These are phyloP conservation scores for Amphicarpaea edgeworthii DNA, from an alignment of 306 rosid genomes.

Conservation along the genomic window DNA sequence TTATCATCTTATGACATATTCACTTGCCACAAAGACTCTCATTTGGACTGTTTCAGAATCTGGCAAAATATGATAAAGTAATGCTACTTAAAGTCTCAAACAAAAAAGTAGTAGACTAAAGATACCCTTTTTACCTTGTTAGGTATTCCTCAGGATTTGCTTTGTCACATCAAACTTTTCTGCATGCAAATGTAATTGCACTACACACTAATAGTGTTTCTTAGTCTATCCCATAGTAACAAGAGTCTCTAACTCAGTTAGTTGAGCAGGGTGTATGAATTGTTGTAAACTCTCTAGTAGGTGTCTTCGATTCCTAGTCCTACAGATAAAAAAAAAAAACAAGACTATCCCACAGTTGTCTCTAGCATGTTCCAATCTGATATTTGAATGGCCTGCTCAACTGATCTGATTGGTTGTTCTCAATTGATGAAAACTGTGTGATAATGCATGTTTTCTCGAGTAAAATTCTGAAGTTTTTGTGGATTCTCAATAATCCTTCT, in stretches of 20 bases:
- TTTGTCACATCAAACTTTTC: background rate
- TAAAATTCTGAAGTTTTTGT: constrained; percentile 6
- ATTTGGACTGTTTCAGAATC: constrained; percentile 17
- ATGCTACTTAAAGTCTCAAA: background rate
- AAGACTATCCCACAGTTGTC: no score
- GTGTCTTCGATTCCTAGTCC: no score
- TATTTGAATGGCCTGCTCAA: constrained; percentile 29
- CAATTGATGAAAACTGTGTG: no score
- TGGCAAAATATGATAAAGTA: background rate
- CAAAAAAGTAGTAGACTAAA: constrained; percentile 2
- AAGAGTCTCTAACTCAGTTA: background rate
- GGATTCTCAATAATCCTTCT: constrained; percentile 1
- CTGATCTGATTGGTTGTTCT: constrained; percentile 36
- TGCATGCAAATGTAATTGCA: background rate
- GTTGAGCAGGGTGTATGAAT: no score
- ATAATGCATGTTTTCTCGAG: background rate
- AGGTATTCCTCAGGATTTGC: background rate
- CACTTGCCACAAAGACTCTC: background rate
- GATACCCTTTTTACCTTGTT: background rate
- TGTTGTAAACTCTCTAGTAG: no score
- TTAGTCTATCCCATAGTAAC: background rate
- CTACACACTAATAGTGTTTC: background rate
- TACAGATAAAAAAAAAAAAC: no score
- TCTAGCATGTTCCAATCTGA: constrained; percentile 13
- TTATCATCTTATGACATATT: background rate